Conservation (phyloP, 225 moss, liverwort and hornwort genomes). For the Bryoerythrophyllum caledonicum region DNA sequence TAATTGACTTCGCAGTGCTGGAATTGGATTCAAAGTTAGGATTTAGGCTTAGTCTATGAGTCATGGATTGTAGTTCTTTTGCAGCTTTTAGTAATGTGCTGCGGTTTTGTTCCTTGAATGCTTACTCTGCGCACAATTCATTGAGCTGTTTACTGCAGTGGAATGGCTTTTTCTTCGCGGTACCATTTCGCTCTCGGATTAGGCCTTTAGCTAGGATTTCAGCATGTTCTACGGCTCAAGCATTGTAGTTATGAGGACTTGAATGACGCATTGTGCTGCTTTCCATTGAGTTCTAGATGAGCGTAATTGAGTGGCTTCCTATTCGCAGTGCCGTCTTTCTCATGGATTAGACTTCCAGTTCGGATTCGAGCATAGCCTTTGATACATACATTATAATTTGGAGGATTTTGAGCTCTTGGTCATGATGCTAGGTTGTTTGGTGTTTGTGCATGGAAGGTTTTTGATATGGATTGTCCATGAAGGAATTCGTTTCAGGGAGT, state of each 20-base stretch:
- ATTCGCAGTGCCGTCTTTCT: not conserved
- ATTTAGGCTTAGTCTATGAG: not conserved
- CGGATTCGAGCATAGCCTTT: too few species aligned
- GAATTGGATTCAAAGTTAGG: not conserved
- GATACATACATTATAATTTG: not conserved
- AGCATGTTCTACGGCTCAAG: too few species aligned
- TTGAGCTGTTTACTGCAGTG: not conserved
- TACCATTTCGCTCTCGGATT: not conserved
- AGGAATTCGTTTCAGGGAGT: not conserved
- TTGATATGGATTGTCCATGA: not conserved
- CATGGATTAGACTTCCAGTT: not conserved
- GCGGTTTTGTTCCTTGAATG: not conserved
- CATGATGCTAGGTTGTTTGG: not conserved
- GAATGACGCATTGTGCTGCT: not conserved
- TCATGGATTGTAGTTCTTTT: not conserved
- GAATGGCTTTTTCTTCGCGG: not conserved
- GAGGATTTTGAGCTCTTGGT: not conserved
- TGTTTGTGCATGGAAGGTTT: not conserved
- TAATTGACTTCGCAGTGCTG: not conserved
- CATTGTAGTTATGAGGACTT: not conserved
- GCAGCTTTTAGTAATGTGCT: not conserved
- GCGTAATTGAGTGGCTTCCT: not conserved
- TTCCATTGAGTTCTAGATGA: not conserved
- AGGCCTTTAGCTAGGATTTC: not conserved
- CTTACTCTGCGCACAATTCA: not conserved